Conservation (phyloP, 2,329 filamentous ascomycete genomes). For the Amylocarpus encephaloides region DNA sequence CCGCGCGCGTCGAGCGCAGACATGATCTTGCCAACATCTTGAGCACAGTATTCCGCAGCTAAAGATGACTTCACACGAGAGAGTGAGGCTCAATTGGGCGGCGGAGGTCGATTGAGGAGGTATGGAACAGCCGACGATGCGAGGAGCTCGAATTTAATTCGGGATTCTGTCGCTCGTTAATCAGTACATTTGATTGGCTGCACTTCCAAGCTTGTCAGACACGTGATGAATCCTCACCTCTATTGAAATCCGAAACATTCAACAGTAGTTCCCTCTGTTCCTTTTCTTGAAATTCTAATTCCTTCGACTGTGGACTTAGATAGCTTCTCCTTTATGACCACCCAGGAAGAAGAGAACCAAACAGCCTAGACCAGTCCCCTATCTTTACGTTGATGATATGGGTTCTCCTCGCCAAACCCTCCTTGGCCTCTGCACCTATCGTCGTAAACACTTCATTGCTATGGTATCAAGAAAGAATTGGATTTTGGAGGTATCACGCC, state of each 20-base stretch:
- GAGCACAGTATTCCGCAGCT: conserved; percentile 32
- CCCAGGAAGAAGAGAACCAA: too few species aligned
- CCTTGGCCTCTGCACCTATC: too few species aligned
- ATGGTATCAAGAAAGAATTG: too few species aligned
- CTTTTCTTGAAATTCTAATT: too few species aligned
- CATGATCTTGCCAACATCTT: conserved; percentile 91
- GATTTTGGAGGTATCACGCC: not conserved
- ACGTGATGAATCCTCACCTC: not conserved
- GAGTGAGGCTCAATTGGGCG: conserved; percentile 27
- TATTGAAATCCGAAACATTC: too few species aligned
- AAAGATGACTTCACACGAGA: conserved; percentile 26
- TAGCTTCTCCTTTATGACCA: too few species aligned
- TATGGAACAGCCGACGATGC: conserved; percentile 16
- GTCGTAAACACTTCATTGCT: too few species aligned
- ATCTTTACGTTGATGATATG: too few species aligned
- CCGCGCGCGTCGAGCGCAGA: conserved; percentile 80
- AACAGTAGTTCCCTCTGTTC: too few species aligned
- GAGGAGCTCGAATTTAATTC: conserved; percentile 17
- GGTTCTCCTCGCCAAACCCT: too few species aligned
- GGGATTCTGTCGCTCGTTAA: conserved; percentile 9
- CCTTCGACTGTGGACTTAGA: too few species aligned
- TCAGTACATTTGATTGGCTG: conserved; percentile 11
- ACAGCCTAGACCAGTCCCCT: too few species aligned
- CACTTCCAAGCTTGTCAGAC: not conserved
- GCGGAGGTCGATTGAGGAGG: conserved; percentile 21